Evolutionary conservation across 305 asterid species (phyloP).

Genomic region (Fraxinus xanthoxyloides): DNA sequence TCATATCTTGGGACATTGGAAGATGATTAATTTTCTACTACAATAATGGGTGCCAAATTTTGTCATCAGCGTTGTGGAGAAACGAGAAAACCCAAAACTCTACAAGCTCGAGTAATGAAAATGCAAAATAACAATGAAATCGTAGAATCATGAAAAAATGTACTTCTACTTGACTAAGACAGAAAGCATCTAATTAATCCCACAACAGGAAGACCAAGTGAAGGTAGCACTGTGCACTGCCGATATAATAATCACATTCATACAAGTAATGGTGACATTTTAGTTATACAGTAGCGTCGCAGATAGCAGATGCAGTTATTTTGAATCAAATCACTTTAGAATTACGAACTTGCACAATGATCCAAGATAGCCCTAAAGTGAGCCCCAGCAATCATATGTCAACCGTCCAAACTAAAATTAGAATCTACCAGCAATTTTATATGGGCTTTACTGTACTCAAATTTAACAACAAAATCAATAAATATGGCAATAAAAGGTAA

Average conservation of each 20-base stretch:
- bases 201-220: background rate
- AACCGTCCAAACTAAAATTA: constrained; percentile 15
- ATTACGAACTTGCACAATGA: background rate
- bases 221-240: background rate
- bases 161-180: background rate
- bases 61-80: background rate
- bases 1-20: background rate
- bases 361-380: background rate
- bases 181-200: background rate
- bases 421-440: background rate
- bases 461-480: constrained; percentile 7
- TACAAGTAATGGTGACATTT: background rate
- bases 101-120: background rate
- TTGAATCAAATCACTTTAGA: background rate
- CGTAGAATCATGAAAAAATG: background rate
- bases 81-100: background rate
- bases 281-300: background rate
- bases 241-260: background rate
- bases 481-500: constrained; percentile 21
- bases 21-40: background rate
- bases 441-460: background rate
- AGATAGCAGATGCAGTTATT: background rate
- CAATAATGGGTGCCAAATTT: background rate
- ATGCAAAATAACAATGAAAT: background rate
- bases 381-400: background rate